Evolutionary conservation across 2,329 filamentous ascomycete species (phyloP).

Genomic region (Zymoseptoria ardabiliae): DNA sequence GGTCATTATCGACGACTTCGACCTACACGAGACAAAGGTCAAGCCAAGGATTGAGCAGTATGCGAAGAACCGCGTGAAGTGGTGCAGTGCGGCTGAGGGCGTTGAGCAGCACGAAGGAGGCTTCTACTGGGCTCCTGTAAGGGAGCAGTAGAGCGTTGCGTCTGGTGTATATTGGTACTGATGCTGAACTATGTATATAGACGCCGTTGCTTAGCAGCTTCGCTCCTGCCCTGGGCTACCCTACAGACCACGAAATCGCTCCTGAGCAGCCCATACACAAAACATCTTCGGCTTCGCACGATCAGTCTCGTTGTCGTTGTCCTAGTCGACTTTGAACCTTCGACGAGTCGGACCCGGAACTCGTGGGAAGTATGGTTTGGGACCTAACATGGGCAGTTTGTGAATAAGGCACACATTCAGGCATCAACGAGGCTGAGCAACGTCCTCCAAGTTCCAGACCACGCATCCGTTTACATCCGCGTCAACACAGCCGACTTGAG

Average conservation of each 20-base stretch:
- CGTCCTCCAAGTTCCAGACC: neutral
- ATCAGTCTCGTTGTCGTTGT: too few relatives aligned
- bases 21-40: slow-evolving; percentile 48
- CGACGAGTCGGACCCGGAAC: too few relatives aligned
- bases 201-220: neutral
- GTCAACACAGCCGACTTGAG: too few relatives aligned
- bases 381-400: too few relatives aligned
- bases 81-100: slow-evolving; percentile 1
- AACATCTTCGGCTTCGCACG: neutral
- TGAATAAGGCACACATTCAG: neutral
- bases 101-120: neutral
- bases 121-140: neutral
- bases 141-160: neutral
- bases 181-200: neutral
- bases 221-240: neutral
- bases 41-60: slow-evolving; percentile 48
- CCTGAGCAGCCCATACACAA: neutral
- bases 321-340: too few relatives aligned
- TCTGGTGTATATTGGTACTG: neutral
- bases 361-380: too few relatives aligned
- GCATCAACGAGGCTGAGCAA: neutral
- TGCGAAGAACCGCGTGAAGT: slow-evolving; percentile 40
- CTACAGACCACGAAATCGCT: neutral
- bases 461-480: neutral
- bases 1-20: slow-evolving; percentile 58